Evolutionary conservation across 768 basidiomycete species (phyloP).

Genomic region (Saitozyma sp.): DNA sequence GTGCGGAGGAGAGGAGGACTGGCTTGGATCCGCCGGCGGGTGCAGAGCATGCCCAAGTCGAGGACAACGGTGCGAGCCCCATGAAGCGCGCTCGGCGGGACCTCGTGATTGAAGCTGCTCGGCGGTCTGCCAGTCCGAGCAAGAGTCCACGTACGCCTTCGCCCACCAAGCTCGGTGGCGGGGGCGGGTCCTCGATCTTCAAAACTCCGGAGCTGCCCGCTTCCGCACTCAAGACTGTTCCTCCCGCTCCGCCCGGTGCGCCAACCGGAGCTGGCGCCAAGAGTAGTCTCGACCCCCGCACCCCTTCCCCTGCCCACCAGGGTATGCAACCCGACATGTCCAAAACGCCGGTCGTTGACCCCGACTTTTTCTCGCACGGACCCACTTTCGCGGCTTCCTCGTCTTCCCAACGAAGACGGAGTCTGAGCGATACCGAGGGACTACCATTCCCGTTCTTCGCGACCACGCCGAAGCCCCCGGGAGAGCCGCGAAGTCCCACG

Average conservation of each 20-base stretch:
- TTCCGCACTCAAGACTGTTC: slow-evolving; percentile 4
- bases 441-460: slow-evolving; percentile 25
- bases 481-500: slow-evolving; percentile 29
- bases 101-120: slow-evolving; percentile 1
- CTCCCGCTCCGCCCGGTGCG: not conserved
- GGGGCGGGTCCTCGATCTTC: slow-evolving; percentile 1
- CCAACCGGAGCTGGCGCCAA: too few species aligned
- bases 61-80: too few species aligned
- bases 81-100: not conserved
- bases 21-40: too few species aligned
- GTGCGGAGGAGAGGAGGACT: too few species aligned
- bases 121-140: slow-evolving; percentile 2
- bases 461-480: slow-evolving; percentile 33
- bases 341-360: slow-evolving; percentile 3
- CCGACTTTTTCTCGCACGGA: too few species aligned
- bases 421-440: too few species aligned
- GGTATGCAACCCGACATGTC: slow-evolving; percentile 32
- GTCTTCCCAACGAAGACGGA: too few species aligned
- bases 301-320: slow-evolving; percentile 38
- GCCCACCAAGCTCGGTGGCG: slow-evolving; percentile 15
- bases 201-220: slow-evolving; percentile 14
- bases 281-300: slow-evolving; percentile 16
- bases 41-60: too few species aligned
- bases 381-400: too few species aligned
- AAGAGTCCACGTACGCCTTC: slow-evolving; percentile 29